Percentiles rank a stretch among this genome's conserved stretches.
These are phyloP conservation scores for Biscogniauxia marginata DNA, from an alignment of 2,329 filamentous ascomycete genomes.

Conservation along the genomic window DNA sequence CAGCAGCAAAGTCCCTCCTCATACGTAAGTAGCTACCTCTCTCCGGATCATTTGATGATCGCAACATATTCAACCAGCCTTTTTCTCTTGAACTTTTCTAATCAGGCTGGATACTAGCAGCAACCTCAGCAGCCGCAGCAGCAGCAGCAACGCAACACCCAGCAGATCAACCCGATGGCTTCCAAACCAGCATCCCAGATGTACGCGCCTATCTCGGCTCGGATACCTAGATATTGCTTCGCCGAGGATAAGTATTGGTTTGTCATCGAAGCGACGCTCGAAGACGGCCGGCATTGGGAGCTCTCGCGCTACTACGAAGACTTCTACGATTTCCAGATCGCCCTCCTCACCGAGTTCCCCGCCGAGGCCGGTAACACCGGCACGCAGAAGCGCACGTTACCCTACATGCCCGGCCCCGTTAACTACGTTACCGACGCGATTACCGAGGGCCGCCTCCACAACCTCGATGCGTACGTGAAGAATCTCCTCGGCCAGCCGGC, in stretches of 20 bases:
- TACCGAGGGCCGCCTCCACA: conserved; percentile 87
- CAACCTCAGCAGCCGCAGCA: conserved; percentile 38
- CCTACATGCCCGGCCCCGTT: conserved; percentile 97
- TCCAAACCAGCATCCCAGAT: conserved; percentile 52
- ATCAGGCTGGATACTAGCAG: conserved; percentile 25
- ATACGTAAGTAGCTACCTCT: conserved; percentile 22
- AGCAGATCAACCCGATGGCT: conserved; percentile 39
- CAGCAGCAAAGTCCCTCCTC: conserved; percentile 39
- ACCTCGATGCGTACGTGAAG: conserved; percentile 93
- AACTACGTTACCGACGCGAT: conserved; percentile 98
- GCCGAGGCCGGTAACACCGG: conserved; percentile 87
- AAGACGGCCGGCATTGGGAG: conserved; percentile 91
- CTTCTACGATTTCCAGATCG: conserved; percentile 98
- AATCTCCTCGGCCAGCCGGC: conserved; percentile 79
- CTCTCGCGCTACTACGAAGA: conserved; percentile 94
- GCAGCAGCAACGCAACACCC: conserved; percentile 40
- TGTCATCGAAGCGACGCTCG: conserved; percentile 85
- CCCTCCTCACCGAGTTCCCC: conserved; percentile 86
- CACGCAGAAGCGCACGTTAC: conserved; percentile 75
- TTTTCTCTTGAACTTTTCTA: conserved; percentile 16
- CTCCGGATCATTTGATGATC: too few relatives aligned
- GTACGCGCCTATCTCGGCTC: conserved; percentile 75
- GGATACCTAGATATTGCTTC: conserved; percentile 90
- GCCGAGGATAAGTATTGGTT: conserved; percentile 99
- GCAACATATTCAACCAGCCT: too few relatives aligned